Evolutionary conservation across 108 stramenopile genomes (phyloP).

Genomic region (Stephanodiscus triporus): DNA sequence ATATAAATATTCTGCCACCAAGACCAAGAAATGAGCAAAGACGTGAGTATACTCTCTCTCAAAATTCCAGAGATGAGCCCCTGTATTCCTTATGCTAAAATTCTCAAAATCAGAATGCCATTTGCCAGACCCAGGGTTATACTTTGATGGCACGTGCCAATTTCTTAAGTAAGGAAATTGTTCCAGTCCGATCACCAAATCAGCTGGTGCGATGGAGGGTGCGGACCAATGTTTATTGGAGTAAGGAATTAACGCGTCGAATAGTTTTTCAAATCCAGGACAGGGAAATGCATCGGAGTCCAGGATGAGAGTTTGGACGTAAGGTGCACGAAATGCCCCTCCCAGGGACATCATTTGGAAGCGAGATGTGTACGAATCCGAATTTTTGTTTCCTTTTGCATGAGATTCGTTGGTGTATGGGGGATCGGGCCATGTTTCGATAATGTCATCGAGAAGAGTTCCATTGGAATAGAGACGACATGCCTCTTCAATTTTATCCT

Average conservation of each 20-base stretch:
- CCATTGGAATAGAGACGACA: slow-evolving; percentile 13
- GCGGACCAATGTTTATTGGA: slow-evolving; percentile 18
- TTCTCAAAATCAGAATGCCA: slow-evolving; percentile 13
- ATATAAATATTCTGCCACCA: slow-evolving; percentile 22
- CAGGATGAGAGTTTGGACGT: slow-evolving; percentile 16
- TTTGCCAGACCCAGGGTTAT: slow-evolving; percentile 4
- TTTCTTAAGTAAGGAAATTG: not conserved
- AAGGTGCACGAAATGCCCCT: slow-evolving; percentile 15
- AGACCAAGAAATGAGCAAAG: slow-evolving; percentile 22
- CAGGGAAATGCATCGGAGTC: slow-evolving; percentile 22
- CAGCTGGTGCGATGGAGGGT: not conserved
- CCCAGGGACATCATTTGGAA: slow-evolving; percentile 3
- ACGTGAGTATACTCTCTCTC: slow-evolving; percentile 14
- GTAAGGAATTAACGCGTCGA: not conserved
- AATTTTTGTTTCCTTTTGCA: not conserved
- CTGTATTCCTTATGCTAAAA: slow-evolving; percentile 17
- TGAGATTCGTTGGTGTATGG: slow-evolving; percentile 10
- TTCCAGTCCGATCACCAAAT: slow-evolving; percentile 21
- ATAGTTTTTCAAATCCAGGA: slow-evolving; percentile 23
- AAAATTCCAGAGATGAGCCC: slow-evolving; percentile 10
- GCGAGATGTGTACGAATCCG: not conserved
- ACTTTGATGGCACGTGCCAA: not conserved
- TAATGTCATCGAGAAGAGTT: slow-evolving; percentile 5
- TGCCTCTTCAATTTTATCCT: slow-evolving; percentile 7
- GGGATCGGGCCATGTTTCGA: slow-evolving; percentile 1